These are phyloP conservation scores for Barnettozyma salicaria DNA, from an alignment of 805 yeast species.

Conservation along the genomic window DNA sequence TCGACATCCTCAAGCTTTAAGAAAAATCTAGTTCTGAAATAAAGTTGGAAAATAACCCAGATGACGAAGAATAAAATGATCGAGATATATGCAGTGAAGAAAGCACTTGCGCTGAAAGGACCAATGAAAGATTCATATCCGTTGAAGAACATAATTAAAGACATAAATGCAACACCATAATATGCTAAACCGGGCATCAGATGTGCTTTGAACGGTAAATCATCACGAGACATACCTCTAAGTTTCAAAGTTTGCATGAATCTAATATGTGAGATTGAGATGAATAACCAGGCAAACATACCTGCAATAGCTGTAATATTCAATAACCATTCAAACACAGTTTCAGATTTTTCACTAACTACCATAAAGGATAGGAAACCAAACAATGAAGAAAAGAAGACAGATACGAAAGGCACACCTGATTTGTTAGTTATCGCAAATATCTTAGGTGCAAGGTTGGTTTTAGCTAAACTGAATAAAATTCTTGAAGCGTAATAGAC, in stretches of 20 bases:
- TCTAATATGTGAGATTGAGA: constrained; percentile 58
- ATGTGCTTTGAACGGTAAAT: constrained; percentile 69
- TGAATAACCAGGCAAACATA: constrained; percentile 65
- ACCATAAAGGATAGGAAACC: constrained; percentile 63
- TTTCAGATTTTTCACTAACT: constrained; percentile 42
- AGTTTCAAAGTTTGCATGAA: constrained; percentile 59
- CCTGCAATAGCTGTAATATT: constrained; percentile 78
- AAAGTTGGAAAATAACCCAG: constrained; percentile 51
- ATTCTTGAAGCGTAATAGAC: constrained; percentile 68
- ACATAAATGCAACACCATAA: constrained; percentile 50
- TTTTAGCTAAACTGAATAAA: constrained; percentile 57
- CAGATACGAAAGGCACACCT: constrained; percentile 62
- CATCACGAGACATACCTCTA: constrained; percentile 61
- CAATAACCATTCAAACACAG: constrained; percentile 66
- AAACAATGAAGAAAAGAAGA: constrained; percentile 49
- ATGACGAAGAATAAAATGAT: constrained; percentile 50
- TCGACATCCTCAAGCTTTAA: constrained; percentile 56
- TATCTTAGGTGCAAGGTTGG: constrained; percentile 49
- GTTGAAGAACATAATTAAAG: constrained; percentile 59
- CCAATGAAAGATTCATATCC: constrained; percentile 62
- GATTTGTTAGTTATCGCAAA: constrained; percentile 42
- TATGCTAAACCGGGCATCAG: constrained; percentile 64
- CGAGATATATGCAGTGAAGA: constrained; percentile 70
- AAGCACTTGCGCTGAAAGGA: constrained; percentile 44
- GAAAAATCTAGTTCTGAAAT: constrained; percentile 42